phyloP scores from a whole-genome alignment of 2,329 filamentous ascomycete species.

The Drechslerella coelobrocha region DNA sequence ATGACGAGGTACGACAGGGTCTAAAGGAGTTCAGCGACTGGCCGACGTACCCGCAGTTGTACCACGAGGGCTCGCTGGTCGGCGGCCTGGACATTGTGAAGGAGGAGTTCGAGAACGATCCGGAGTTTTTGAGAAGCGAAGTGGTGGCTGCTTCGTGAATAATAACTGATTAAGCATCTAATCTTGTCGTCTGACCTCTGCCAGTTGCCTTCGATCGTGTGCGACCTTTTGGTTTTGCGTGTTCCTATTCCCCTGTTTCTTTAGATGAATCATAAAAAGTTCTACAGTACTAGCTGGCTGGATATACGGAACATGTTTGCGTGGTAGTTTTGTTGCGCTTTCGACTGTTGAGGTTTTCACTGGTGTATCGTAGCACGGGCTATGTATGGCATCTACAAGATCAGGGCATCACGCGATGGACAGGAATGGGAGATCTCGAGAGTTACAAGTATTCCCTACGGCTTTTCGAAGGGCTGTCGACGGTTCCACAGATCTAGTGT shows the following conservation, averaged over 20 bases:
- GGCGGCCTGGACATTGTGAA: constrained; percentile 97
- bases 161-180: not conserved
- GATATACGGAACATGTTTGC: not conserved
- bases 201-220: not conserved
- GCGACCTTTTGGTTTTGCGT: not conserved
- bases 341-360: not conserved
- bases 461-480: not conserved
- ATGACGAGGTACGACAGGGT: constrained; percentile 95
- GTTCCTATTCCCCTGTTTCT: not conserved
- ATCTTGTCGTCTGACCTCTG: not conserved
- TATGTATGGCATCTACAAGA: constrained; percentile 12
- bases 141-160: constrained; percentile 59
- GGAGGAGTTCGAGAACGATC: constrained; percentile 85
- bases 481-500: not conserved
- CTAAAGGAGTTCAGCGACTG: constrained; percentile 98
- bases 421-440: not conserved
- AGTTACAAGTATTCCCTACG: not conserved
- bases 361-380: constrained; percentile 29
- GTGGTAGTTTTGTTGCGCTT: not conserved
- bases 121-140: constrained; percentile 81
- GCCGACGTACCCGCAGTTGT: constrained; percentile 96
- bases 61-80: constrained; percentile 86
- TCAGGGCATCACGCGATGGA: constrained; percentile 10
- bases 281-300: not conserved
- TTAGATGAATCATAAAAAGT: not conserved